phyloP scores from a whole-genome alignment of 1,284 basidiomycete species.

The Kwoniella shivajii region DNA sequence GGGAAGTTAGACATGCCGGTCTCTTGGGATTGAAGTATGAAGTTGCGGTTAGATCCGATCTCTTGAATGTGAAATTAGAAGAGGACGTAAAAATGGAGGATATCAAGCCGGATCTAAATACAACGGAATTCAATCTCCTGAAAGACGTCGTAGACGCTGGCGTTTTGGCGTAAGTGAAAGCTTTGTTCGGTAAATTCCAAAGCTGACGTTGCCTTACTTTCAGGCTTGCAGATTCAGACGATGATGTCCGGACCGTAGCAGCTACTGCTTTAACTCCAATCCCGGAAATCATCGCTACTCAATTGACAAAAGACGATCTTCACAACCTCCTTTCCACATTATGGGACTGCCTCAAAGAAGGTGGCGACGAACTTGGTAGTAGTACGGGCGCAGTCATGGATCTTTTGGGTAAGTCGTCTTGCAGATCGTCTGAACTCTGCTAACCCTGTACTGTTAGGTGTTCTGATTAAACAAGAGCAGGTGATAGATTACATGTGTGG shows the following conservation, averaged over 20 bases:
- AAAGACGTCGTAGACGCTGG: conserved; percentile 81
- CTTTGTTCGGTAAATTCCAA: conserved; percentile 8
- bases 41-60: conserved; percentile 85
- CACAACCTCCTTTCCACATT: conserved; percentile 76
- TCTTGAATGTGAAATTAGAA: conserved; percentile 61
- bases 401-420: conserved; percentile 66
- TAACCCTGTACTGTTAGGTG: conserved; percentile 18
- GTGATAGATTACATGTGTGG: conserved; percentile 36
- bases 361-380: conserved; percentile 96
- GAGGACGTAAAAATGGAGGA: conserved; percentile 35
- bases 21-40: conserved; percentile 96
- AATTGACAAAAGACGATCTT: conserved; percentile 69
- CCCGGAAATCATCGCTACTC: conserved; percentile 73
- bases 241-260: conserved; percentile 95
- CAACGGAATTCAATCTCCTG: conserved; percentile 51
- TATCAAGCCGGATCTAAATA: conserved; percentile 30
- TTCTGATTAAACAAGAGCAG: conserved; percentile 32
- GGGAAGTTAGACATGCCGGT: conserved; percentile 97
- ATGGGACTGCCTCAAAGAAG: conserved; percentile 87
- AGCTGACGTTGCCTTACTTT: not conserved
- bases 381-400: conserved; percentile 98
- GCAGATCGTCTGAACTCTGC: not conserved
- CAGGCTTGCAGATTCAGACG: conserved; percentile 87
- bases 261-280: conserved; percentile 90
- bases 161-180: conserved; percentile 70